These are phyloP conservation scores for Nannochloris sp. DNA, from an alignment of 139 green algal genomes.

Conservation along the genomic window DNA sequence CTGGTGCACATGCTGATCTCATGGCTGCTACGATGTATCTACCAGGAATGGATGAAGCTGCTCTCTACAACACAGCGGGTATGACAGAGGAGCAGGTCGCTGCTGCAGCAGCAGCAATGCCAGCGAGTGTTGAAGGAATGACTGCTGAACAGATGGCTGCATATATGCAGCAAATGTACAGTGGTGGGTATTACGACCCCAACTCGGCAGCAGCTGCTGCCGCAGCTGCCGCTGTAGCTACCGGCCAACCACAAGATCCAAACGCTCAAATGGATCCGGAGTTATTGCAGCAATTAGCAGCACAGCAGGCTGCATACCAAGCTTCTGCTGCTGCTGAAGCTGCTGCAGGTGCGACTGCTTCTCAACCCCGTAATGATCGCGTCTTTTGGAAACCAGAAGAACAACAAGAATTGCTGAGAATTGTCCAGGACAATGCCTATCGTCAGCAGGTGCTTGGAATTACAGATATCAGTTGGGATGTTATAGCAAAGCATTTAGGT, in stretches of 20 bases:
- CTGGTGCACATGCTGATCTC: background rate
- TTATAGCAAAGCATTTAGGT: constrained; percentile 30
- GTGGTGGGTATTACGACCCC: background rate
- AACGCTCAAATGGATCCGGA: background rate
- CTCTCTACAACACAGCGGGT: background rate
- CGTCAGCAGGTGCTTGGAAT: constrained; percentile 13
- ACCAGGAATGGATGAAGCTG: background rate
- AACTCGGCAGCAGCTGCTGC: background rate
- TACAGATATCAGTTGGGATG: constrained; percentile 28
- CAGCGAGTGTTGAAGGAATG: background rate
- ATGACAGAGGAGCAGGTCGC: constrained; percentile 1
- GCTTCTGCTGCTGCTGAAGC: background rate
- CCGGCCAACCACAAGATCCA: background rate
- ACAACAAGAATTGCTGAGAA: constrained; percentile 24
- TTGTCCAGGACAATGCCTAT: constrained; percentile 12
- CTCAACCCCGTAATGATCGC: constrained; percentile 18
- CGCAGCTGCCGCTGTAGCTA: background rate
- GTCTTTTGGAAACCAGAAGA: constrained; percentile 31
- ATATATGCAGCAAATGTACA: background rate
- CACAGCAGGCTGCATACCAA: background rate
- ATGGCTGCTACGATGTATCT: background rate
- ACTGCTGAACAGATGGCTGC: background rate
- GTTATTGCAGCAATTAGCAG: background rate
- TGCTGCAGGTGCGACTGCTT: background rate
- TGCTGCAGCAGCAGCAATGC: background rate